Evolutionary conservation across 768 basidiomycete genomes (phyloP).

Genomic region (Xerocomus potaroensis): DNA sequence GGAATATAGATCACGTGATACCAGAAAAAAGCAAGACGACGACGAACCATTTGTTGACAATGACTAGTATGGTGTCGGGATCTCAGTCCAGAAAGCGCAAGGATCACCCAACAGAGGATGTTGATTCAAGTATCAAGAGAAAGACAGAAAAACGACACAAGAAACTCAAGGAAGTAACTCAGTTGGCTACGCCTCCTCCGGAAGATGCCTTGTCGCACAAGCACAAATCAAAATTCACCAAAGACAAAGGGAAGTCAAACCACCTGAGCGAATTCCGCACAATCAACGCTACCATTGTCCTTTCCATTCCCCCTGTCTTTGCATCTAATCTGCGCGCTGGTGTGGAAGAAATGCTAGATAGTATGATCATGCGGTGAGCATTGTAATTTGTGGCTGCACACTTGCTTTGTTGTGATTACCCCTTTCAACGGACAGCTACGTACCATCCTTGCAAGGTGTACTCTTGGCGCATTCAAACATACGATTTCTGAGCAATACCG

Average conservation of each 20-base stretch:
- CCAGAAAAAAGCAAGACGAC: conserved; percentile 8
- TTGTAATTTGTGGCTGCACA: conserved; percentile 3
- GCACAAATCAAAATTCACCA: conserved; percentile 21
- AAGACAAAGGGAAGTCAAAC: conserved; percentile 39
- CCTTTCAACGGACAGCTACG: conserved; percentile 55
- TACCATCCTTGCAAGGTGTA: conserved; percentile 82
- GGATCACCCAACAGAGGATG: conserved; percentile 26
- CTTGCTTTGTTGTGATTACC: neutral
- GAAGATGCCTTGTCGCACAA: conserved; percentile 12
- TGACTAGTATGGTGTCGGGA: conserved; percentile 1
- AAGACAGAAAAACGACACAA: conserved; percentile 27
- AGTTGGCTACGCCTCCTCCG: neutral
- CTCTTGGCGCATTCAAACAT: conserved; percentile 83
- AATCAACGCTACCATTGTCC: conserved; percentile 58
- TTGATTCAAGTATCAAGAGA: conserved; percentile 30
- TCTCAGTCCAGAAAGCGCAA: conserved; percentile 50
- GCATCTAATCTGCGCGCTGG: conserved; percentile 67
- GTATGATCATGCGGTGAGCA: conserved; percentile 89
- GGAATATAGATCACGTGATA: conserved; percentile 15
- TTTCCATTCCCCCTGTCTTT: conserved; percentile 82
- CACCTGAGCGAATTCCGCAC: conserved; percentile 51
- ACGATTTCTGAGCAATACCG: conserved; percentile 57
- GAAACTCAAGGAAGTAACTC: conserved; percentile 13
- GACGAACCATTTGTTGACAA: conserved; percentile 7
- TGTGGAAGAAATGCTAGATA: conserved; percentile 86